Evolutionary conservation across 495 filamentous ascomycete species (phyloP).

Genomic region (Pyrenula aspistea): DNA sequence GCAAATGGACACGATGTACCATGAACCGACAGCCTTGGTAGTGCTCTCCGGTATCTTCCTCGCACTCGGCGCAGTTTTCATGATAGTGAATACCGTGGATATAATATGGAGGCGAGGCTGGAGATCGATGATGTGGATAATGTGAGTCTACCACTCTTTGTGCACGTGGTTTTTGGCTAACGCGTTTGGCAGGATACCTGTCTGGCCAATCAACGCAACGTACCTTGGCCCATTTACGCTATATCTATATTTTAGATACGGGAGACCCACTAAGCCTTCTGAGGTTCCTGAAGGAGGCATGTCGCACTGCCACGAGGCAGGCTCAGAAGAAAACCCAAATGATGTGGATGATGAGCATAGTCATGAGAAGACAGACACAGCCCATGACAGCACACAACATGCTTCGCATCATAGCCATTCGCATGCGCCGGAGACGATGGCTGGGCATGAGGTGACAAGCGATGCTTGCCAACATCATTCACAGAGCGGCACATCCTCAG

Average conservation of each 20-base stretch:
- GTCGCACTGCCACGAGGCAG: not conserved
- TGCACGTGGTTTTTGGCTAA: not conserved
- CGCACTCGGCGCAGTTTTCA: not conserved
- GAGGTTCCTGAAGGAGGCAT: not conserved
- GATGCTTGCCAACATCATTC: not conserved
- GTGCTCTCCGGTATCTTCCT: not conserved
- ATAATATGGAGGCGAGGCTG: constrained; percentile 9
- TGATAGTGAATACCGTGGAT: not conserved
- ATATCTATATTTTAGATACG: constrained; percentile 9
- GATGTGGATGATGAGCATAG: not conserved
- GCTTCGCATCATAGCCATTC: not conserved
- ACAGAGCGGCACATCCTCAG: not conserved
- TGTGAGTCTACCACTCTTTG: constrained; percentile 4
- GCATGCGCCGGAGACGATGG: not conserved
- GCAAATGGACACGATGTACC: not conserved
- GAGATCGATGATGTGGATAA: constrained; percentile 14
- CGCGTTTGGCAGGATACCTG: constrained; percentile 6
- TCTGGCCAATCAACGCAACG: constrained; percentile 10
- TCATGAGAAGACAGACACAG: not conserved
- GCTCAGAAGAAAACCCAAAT: not conserved
- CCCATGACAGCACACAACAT: not conserved
- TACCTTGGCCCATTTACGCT: constrained; percentile 9
- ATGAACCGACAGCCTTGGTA: not conserved
- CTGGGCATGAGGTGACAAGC: too few species aligned
- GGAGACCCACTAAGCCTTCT: constrained; percentile 4